These are phyloP conservation scores for Hygrocybe punicea DNA, from an alignment of 768 basidiomycete genomes.

Conservation along the genomic window DNA sequence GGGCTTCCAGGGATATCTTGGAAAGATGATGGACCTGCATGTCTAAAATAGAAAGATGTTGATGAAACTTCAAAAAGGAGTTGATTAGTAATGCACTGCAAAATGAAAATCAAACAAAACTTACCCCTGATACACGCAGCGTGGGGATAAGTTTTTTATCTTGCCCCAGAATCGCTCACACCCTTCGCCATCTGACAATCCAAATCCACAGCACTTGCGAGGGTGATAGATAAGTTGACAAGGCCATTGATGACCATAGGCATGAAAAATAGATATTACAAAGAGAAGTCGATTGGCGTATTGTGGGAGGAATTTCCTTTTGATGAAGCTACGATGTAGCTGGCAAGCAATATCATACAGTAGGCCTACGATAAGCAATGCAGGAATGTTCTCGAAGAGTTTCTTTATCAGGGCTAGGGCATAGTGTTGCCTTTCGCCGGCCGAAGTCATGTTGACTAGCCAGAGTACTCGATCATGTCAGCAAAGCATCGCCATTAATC, in stretches of 20 bases:
- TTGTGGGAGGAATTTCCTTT: slow-evolving; percentile 14
- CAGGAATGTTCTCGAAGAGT: slow-evolving; percentile 36
- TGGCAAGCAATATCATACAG: slow-evolving; percentile 40
- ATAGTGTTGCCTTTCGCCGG: slow-evolving; percentile 37
- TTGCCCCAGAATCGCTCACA: slow-evolving; percentile 32
- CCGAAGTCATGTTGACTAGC: slow-evolving; percentile 37
- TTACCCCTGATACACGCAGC: slow-evolving; percentile 9
- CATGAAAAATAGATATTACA: slow-evolving; percentile 1
- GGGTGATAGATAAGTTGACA: slow-evolving; percentile 39
- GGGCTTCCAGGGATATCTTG: slow-evolving; percentile 5
- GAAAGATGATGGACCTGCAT: slow-evolving; percentile 20
- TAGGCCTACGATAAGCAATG: slow-evolving; percentile 23
- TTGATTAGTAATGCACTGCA: background rate
- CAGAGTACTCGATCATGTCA: slow-evolving; percentile 34
- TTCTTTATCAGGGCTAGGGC: slow-evolving; percentile 28
- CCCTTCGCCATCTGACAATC: slow-evolving; percentile 28
- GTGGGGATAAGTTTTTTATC: slow-evolving; percentile 6
- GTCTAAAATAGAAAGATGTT: slow-evolving; percentile 25
- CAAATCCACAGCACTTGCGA: slow-evolving; percentile 27
- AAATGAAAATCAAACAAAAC: background rate
- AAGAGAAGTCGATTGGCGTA: background rate
- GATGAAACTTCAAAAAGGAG: slow-evolving; percentile 24
- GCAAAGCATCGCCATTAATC: slow-evolving; percentile 38
- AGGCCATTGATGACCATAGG: slow-evolving; percentile 40
- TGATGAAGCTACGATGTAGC: slow-evolving; percentile 24